Conservation (phyloP, 352 stramenopile genomes). For the Phytophthora constricta region DNA sequence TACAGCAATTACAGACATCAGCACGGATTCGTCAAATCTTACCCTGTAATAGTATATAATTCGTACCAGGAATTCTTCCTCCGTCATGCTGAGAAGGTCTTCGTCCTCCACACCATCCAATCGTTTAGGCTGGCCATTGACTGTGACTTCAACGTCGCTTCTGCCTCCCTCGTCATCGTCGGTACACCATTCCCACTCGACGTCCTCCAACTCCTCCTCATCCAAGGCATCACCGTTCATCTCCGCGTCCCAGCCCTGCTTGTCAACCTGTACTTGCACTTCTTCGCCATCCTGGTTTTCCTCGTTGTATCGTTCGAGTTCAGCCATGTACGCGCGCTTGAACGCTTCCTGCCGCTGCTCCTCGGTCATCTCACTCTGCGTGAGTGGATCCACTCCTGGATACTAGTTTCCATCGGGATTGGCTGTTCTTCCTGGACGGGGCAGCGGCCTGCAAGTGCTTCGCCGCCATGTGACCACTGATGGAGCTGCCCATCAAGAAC, state of each 20-base stretch:
- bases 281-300: constrained; percentile 80
- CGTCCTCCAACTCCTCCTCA: constrained; percentile 79
- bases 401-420: constrained; percentile 35
- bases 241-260: constrained; percentile 84
- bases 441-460: constrained; percentile 71
- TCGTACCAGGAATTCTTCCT: constrained; percentile 86
- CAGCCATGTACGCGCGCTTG: constrained; percentile 80
- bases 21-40: background rate
- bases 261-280: constrained; percentile 83
- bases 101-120: constrained; percentile 78
- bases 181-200: constrained; percentile 86
- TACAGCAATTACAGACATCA: constrained; percentile 11
- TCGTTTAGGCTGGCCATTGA: constrained; percentile 70
- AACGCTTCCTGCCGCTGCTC: constrained; percentile 86
- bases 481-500: constrained; percentile 84
- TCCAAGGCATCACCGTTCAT: constrained; percentile 80
- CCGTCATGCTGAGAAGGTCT: constrained; percentile 84
- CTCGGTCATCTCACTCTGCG: constrained; percentile 78
- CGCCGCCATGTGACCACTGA: constrained; percentile 86
- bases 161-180: constrained; percentile 57
- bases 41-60: background rate
- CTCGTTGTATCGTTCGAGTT: constrained; percentile 88
- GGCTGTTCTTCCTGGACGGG: constrained; percentile 44
- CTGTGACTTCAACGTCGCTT: constrained; percentile 62
- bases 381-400: constrained; percentile 65